phyloP scores from a whole-genome alignment of 108 stramenopile genomes.

The Asterionellopsis glacialis region DNA sequence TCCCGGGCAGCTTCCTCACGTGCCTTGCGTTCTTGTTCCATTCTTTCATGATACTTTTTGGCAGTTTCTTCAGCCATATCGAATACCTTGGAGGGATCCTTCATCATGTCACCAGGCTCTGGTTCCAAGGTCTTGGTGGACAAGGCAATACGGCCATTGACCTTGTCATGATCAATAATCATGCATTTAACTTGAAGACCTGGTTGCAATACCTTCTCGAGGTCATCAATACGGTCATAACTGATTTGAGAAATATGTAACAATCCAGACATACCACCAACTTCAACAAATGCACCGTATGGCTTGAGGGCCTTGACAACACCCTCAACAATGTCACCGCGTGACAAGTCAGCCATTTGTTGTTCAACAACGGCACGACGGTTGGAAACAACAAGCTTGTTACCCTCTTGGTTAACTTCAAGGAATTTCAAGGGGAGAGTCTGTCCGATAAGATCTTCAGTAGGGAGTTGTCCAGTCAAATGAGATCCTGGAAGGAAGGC shows the following conservation, averaged over 20 bases:
- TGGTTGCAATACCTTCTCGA: slow-evolving; percentile 84
- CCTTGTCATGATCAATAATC: slow-evolving; percentile 98
- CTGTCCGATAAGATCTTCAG: slow-evolving; percentile 86
- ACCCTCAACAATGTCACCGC: slow-evolving; percentile 91
- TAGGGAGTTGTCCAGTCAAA: slow-evolving; percentile 79
- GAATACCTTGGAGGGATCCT: slow-evolving; percentile 81
- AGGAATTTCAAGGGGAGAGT: slow-evolving; percentile 88
- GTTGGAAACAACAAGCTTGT: slow-evolving; percentile 94
- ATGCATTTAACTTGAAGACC: slow-evolving; percentile 94
- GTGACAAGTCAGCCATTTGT: slow-evolving; percentile 88
- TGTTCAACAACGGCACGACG: slow-evolving; percentile 89
- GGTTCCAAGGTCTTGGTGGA: slow-evolving; percentile 96
- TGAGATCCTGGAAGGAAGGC: slow-evolving; percentile 96
- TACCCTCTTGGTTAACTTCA: slow-evolving; percentile 89
- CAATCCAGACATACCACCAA: slow-evolving; percentile 93
- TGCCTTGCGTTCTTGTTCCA: slow-evolving; percentile 92
- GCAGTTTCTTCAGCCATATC: slow-evolving; percentile 90
- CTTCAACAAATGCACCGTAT: slow-evolving; percentile 97
- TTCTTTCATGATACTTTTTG: slow-evolving; percentile 76
- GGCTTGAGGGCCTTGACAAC: slow-evolving; percentile 94
- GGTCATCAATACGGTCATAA: slow-evolving; percentile 93
- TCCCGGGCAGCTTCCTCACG: slow-evolving; percentile 89
- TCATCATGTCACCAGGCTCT: slow-evolving; percentile 96
- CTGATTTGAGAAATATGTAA: slow-evolving; percentile 98
- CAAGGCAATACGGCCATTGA: slow-evolving; percentile 92